Conservation (phyloP, 495 filamentous ascomycete genomes). For the Penicillium cataractarum region DNA sequence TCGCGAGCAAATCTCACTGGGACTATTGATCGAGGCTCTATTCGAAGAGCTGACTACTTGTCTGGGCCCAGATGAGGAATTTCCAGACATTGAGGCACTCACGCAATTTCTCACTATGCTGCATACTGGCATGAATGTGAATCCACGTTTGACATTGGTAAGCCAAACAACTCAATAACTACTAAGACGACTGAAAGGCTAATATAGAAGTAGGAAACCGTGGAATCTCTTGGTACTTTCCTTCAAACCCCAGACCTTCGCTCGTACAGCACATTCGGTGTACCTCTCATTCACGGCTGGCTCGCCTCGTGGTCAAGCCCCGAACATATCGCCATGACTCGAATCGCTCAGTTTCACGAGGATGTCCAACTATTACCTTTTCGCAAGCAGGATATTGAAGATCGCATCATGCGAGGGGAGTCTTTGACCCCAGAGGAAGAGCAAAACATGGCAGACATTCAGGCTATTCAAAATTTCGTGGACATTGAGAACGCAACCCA, state of each 20-base stretch:
- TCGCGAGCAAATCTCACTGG: slow-evolving; percentile 86
- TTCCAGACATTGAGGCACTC: slow-evolving; percentile 87
- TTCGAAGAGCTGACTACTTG: slow-evolving; percentile 87
- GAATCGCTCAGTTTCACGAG: slow-evolving; percentile 81
- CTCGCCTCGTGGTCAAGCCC: slow-evolving; percentile 66
- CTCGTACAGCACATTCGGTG: slow-evolving; percentile 82
- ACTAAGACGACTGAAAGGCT: not conserved
- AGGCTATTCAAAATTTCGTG: slow-evolving; percentile 80
- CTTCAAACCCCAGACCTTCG: slow-evolving; percentile 80
- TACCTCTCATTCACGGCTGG: slow-evolving; percentile 96
- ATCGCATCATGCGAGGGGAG: slow-evolving; percentile 64
- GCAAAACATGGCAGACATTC: slow-evolving; percentile 76
- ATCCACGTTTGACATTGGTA: slow-evolving; percentile 75
- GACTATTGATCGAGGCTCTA: slow-evolving; percentile 79
- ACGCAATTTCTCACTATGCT: slow-evolving; percentile 85
- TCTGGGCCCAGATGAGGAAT: slow-evolving; percentile 51
- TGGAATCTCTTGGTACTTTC: slow-evolving; percentile 69
- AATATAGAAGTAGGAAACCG: slow-evolving; percentile 35
- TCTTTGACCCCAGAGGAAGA: slow-evolving; percentile 63
- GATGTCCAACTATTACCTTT: slow-evolving; percentile 88
- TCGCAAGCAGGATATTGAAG: slow-evolving; percentile 82
- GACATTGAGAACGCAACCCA: slow-evolving; percentile 75
- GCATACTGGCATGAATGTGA: slow-evolving; percentile 98
- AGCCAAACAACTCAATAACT: slow-evolving; percentile 15
- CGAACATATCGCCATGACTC: slow-evolving; percentile 66